Evolutionary conservation across 768 basidiomycete species (phyloP), one percentile per base, ranked within the genome.

Genomic region (Tricholoma matsutake): DNA sequence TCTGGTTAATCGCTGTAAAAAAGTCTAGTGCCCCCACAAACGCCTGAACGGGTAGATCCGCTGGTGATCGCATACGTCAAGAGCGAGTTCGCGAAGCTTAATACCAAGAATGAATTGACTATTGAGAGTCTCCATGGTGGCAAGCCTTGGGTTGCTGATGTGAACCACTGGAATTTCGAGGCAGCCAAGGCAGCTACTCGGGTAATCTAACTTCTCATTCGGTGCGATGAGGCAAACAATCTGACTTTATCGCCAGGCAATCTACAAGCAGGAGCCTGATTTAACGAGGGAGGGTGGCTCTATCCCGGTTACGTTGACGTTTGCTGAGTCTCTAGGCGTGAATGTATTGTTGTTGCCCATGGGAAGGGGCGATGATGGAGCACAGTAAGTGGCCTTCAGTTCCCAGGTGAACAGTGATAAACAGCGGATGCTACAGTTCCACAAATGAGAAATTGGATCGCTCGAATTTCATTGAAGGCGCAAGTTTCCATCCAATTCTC

Each of bases 361-460:
- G 88, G 94, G 94, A 2, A 81, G 96, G 54, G 92, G 92, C 2
- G 94, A 98, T 69, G 96, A 98, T 64, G 96, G 96, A 66, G 92
- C 94, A 43, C 93, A 94, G 89, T 93, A 69, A 64, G 90, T 85
- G 20, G 14, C 4, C 25, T 29, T 37, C 22, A 25, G 32, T 41
- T 52, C 20, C 2, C 16, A 22, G 43, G 31, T 10, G 28, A 49
- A 10, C 28, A 39, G 14, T 54, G 25, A 52, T 35, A 37, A 54
- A 41, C 34, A 35, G 29, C 5, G 13, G 11, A 11, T 39, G 34
- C 58, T 59, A 2, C 63, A 92, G 92, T 75, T 93, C 91, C 56
- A 94, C 91, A 10, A 96, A 96, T 72, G 96, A 98, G 81, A 98
- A 98, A 75, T 79, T 98, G 56, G 95, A 98, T 75, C 79, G 79